These are phyloP conservation scores for Boletus tomentosulus DNA, from an alignment of 768 basidiomycete genomes.

Conservation along the genomic window DNA sequence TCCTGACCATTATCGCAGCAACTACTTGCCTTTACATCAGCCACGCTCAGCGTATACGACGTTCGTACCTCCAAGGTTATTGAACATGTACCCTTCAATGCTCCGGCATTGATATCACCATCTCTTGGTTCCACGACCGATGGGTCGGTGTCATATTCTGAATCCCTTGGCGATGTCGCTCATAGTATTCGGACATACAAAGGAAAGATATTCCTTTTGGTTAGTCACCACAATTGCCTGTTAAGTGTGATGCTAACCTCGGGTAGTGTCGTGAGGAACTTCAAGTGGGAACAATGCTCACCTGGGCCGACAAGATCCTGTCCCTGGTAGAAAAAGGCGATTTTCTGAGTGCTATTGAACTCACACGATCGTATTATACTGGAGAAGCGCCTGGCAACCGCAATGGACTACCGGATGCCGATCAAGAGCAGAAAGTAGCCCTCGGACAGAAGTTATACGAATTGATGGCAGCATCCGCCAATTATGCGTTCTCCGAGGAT, in stretches of 20 bases:
- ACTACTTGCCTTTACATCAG: conserved; percentile 57
- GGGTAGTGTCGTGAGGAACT: conserved; percentile 61
- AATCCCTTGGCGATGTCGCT: conserved; percentile 49
- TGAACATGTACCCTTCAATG: conserved; percentile 59
- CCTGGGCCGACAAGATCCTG: conserved; percentile 94
- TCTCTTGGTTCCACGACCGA: conserved; percentile 44
- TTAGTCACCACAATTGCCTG: conserved; percentile 36
- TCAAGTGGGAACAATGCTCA: conserved; percentile 78
- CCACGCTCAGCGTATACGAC: conserved; percentile 68
- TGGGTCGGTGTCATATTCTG: conserved; percentile 44
- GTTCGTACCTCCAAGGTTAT: conserved; percentile 49
- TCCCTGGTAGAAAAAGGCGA: conserved; percentile 79
- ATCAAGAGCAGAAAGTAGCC: conserved; percentile 50
- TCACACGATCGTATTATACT: conserved; percentile 77
- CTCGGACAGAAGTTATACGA: conserved; percentile 76
- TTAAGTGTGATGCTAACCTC: conserved; percentile 3
- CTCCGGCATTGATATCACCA: conserved; percentile 52
- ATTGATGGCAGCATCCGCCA: conserved; percentile 82
- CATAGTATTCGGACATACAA: conserved; percentile 82
- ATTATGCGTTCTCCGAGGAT: conserved; percentile 92
- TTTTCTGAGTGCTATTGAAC: conserved; percentile 86
- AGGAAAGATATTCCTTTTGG: conserved; percentile 87
- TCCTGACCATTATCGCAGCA: conserved; percentile 44
- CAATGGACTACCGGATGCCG: conserved; percentile 76
- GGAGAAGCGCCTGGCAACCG: conserved; percentile 80